These are phyloP conservation scores for Ceratobasidium papillatum DNA, from an alignment of 1,284 basidiomycete species.

Conservation along the genomic window DNA sequence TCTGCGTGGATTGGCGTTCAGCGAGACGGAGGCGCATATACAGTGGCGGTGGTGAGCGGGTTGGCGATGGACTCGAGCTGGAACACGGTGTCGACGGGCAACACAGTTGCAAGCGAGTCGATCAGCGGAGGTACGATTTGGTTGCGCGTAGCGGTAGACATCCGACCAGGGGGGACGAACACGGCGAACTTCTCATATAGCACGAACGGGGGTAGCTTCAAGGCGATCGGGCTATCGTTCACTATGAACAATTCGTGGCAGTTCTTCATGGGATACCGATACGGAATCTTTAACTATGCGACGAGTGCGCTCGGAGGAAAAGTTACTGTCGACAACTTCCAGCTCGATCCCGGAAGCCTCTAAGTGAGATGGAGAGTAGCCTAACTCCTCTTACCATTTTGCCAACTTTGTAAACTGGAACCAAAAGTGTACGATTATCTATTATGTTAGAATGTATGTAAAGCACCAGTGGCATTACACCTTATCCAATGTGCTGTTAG, in stretches of 20 bases:
- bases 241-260: constrained; percentile 46
- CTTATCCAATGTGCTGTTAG: too few relatives aligned
- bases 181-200: constrained; percentile 41
- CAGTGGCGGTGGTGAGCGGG: constrained; percentile 45
- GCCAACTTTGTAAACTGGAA: too few relatives aligned
- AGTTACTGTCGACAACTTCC: constrained; percentile 54
- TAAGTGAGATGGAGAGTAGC: not conserved
- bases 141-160: constrained; percentile 47
- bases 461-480: too few relatives aligned
- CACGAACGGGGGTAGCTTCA: constrained; percentile 41
- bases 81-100: constrained; percentile 46
- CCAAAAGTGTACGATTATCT: too few relatives aligned
- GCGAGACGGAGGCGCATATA: constrained; percentile 41
- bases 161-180: constrained; percentile 40
- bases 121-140: constrained; percentile 46
- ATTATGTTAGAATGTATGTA: too few relatives aligned
- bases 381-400: not conserved
- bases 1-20: constrained; percentile 49
- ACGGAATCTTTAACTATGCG: constrained; percentile 50
- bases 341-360: constrained; percentile 10
- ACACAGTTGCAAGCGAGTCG: constrained; percentile 43
- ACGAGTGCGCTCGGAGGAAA: constrained; percentile 47
- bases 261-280: constrained; percentile 49
- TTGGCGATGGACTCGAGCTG: constrained; percentile 47
- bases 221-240: constrained; percentile 40